phyloP scores from a whole-genome alignment of 805 yeast species.

The Suhomyces sp. region DNA sequence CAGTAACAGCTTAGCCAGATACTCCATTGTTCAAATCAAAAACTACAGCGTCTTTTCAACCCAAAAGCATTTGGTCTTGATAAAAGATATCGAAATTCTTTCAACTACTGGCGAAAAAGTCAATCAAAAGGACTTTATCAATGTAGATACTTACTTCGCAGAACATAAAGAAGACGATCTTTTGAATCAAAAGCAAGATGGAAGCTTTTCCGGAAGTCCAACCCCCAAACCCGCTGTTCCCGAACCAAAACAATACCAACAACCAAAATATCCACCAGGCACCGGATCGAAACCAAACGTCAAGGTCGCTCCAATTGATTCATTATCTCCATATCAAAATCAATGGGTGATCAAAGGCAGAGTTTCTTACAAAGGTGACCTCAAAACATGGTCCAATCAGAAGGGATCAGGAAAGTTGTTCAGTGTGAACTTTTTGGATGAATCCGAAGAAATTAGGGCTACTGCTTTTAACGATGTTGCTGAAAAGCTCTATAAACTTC shows the following conservation, averaged over 20 bases:
- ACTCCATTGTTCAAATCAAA: constrained; percentile 39
- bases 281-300: constrained; percentile 10
- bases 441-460: constrained; percentile 93
- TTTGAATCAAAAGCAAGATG: constrained; percentile 7
- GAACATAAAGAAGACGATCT: constrained; percentile 56
- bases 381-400: constrained; percentile 82
- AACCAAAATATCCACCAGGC: constrained; percentile 5
- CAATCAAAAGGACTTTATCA: constrained; percentile 33
- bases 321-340: constrained; percentile 85
- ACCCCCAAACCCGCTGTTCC: constrained; percentile 7
- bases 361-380: constrained; percentile 81
- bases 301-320: constrained; percentile 72
- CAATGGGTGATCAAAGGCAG: constrained; percentile 93
- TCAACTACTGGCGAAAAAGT: constrained; percentile 35
- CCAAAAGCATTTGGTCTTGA: constrained; percentile 46
- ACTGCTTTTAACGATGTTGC: constrained; percentile 90
- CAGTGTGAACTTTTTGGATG: constrained; percentile 84
- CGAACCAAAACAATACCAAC: constrained; percentile 8
- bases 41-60: constrained; percentile 46
- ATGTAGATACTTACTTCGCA: constrained; percentile 56
- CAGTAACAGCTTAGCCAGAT: constrained; percentile 44
- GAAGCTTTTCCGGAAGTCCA: constrained; percentile 8
- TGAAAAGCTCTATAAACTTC: constrained; percentile 66
- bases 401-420: constrained; percentile 89
- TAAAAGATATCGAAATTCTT: constrained; percentile 45